Percentiles rank a stretch among this genome's conserved stretches.
Evolutionary conservation across 2,329 filamentous ascomycete genomes (phyloP).

Genomic region (Verticillium dahliae): DNA sequence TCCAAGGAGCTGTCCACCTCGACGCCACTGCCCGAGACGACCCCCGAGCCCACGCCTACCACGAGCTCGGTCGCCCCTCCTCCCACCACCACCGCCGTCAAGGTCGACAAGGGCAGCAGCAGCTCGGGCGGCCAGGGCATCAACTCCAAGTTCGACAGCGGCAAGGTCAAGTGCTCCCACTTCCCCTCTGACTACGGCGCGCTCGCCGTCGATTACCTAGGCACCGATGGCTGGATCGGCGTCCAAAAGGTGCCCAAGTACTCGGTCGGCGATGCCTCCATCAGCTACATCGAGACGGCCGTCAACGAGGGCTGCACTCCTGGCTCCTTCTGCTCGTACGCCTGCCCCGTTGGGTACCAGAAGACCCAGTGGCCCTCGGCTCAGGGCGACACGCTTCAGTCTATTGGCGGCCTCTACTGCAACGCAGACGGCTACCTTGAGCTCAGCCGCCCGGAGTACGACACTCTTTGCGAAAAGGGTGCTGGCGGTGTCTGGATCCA

Average conservation of each 20-base stretch:
- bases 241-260: conserved; percentile 60
- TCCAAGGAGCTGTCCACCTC: conserved; percentile 28
- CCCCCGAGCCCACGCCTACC: conserved; percentile 17
- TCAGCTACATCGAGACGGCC: conserved; percentile 61
- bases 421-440: conserved; percentile 64
- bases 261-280: conserved; percentile 39
- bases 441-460: conserved; percentile 62
- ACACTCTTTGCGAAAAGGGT: conserved; percentile 70
- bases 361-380: conserved; percentile 81
- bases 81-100: conserved; percentile 16
- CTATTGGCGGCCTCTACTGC: conserved; percentile 83
- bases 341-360: conserved; percentile 84
- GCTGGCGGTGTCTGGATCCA: conserved; percentile 63
- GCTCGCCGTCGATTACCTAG: conserved; percentile 60
- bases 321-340: conserved; percentile 80
- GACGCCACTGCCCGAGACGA: conserved; percentile 17
- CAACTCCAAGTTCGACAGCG: conserved; percentile 66
- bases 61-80: conserved; percentile 17
- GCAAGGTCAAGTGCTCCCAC: conserved; percentile 58
- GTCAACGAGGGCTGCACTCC: conserved; percentile 53
- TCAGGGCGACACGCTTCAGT: conserved; percentile 77
- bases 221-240: conserved; percentile 70
- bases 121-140: conserved; percentile 43
- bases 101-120: conserved; percentile 14
- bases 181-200: conserved; percentile 84